These are phyloP conservation scores for Trichoderma arundinaceum DNA, from an alignment of 2,329 filamentous ascomycete genomes.

Conservation along the genomic window DNA sequence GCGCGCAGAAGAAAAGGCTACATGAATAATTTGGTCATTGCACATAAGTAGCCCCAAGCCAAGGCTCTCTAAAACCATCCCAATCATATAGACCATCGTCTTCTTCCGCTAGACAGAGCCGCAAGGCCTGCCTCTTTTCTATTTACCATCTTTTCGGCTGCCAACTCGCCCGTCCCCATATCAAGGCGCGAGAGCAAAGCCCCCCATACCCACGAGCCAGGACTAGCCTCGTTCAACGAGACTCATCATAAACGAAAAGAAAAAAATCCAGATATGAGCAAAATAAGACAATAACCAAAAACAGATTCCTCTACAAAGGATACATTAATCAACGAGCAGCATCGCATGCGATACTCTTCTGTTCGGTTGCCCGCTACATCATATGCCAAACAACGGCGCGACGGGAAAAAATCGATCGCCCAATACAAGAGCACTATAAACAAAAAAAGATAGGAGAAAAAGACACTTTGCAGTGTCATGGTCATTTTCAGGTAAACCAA, in stretches of 20 bases:
- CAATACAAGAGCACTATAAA: background rate
- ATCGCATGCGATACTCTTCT: conserved; percentile 1
- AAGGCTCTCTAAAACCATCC: conserved; percentile 13
- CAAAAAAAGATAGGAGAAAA: background rate
- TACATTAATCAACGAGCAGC: conserved; percentile 4
- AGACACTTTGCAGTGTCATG: background rate
- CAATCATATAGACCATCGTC: background rate
- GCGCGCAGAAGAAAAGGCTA: background rate
- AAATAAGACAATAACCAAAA: conserved; percentile 3
- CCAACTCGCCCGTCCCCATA: background rate
- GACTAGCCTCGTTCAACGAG: background rate
- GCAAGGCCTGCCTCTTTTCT: conserved; percentile 6
- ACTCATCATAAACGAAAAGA: background rate
- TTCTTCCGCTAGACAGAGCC: background rate
- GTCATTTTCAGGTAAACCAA: conserved; percentile 3
- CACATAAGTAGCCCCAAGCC: conserved; percentile 17
- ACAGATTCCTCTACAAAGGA: background rate
- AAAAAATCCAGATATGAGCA: background rate
- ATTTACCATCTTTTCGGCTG: background rate
- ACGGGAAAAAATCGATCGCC: conserved; percentile 1
- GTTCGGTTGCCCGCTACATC: background rate
- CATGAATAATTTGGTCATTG: conserved; percentile 17
- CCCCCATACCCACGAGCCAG: background rate
- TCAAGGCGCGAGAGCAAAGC: background rate
- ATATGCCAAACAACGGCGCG: background rate